Percentiles rank a stretch among this genome's conserved stretches.
Evolutionary conservation across 257 asterid genomes (phyloP).

Genomic region (Haberlea rhodopensis): DNA sequence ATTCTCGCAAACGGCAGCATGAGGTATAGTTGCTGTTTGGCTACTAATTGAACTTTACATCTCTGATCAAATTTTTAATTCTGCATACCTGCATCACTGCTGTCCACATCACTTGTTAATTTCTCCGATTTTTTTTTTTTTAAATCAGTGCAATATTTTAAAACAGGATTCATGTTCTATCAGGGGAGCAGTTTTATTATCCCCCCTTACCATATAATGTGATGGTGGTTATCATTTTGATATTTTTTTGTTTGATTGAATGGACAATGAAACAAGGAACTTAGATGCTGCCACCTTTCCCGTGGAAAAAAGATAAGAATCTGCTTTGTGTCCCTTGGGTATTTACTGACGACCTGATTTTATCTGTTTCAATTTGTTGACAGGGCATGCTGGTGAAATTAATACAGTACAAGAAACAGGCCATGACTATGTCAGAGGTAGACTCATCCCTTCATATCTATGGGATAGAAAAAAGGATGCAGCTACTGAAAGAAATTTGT

Average conservation of each 20-base stretch:
- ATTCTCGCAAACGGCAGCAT: slow-evolving; percentile 59
- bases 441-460: slow-evolving; percentile 19
- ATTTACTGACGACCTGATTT: slow-evolving; percentile 2
- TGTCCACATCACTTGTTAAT: too few species aligned
- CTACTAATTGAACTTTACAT: not conserved
- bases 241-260: not conserved
- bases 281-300: not conserved
- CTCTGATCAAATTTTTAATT: not conserved
- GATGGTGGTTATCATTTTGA: not conserved
- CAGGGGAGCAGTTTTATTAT: not conserved
- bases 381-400: slow-evolving; percentile 76
- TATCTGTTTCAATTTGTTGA: slow-evolving; percentile 14
- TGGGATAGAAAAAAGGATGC: slow-evolving; percentile 51
- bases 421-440: slow-evolving; percentile 19
- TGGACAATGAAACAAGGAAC: not conserved
- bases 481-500: slow-evolving; percentile 56
- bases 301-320: not conserved
- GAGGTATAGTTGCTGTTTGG: slow-evolving; percentile 48
- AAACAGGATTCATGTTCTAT: too few species aligned
- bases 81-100: not conserved
- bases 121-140: too few species aligned
- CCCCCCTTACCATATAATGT: not conserved
- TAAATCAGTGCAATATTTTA: not conserved
- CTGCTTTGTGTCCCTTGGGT: not conserved
- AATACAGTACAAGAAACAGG: slow-evolving; percentile 42